Evolutionary conservation across 164 flowering plant species (phyloP).

Genomic region (Vitis rupestris): DNA sequence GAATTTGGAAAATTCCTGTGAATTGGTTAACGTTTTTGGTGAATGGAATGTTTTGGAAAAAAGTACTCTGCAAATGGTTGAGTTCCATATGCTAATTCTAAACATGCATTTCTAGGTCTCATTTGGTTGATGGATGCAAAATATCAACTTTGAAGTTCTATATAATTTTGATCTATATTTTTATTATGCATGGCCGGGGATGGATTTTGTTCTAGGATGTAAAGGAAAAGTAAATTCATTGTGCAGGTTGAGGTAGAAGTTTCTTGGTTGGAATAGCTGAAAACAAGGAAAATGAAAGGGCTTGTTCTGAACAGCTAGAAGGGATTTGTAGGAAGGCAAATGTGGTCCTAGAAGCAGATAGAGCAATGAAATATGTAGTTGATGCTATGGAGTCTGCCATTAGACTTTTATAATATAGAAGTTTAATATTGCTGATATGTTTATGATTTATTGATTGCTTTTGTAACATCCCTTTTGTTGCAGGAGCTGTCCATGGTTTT

Average conservation of each 20-base stretch:
- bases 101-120: too few relatives aligned
- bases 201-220: not conserved
- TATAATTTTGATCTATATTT: too few relatives aligned
- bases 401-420: not conserved
- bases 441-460: not conserved
- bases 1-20: too few relatives aligned
- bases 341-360: slow-evolving; percentile 56
- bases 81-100: too few relatives aligned
- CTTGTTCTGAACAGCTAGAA: slow-evolving; percentile 81
- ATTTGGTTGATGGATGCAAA: too few relatives aligned
- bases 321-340: slow-evolving; percentile 76
- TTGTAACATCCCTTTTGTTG: not conserved
- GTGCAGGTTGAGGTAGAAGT: slow-evolving; percentile 77
- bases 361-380: slow-evolving; percentile 48
- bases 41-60: too few relatives aligned
- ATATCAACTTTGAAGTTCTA: too few relatives aligned
- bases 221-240: not conserved
- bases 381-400: slow-evolving; percentile 81
- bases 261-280: slow-evolving; percentile 69
- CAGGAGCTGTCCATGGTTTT: slow-evolving; percentile 44
- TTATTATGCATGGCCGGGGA: not conserved
- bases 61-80: too few relatives aligned
- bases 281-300: slow-evolving; percentile 94
- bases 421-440: not conserved
- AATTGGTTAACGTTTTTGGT: too few relatives aligned